Conservation (phyloP, 106 monocot genomes). For the Posidonia australis region DNA sequence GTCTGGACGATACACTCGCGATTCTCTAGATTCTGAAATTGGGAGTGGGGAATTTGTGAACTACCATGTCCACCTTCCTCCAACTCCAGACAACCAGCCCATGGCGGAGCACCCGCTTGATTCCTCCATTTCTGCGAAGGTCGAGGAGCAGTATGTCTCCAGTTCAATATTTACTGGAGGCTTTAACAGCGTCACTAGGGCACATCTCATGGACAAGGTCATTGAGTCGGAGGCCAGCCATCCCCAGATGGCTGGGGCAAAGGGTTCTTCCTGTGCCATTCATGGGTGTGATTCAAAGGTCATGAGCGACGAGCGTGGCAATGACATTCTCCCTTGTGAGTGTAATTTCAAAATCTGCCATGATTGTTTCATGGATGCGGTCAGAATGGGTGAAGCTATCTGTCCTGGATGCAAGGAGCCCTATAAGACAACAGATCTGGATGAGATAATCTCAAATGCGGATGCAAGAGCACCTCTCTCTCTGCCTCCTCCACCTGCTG, state of each 20-base stretch:
- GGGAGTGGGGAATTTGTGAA: constrained; percentile 47
- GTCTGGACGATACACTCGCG: constrained; percentile 52
- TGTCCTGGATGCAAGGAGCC: constrained; percentile 94
- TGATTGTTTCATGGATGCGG: constrained; percentile 78
- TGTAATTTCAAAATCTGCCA: constrained; percentile 77
- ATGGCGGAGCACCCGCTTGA: constrained; percentile 11
- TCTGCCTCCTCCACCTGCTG: constrained; percentile 1
- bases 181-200: constrained; percentile 75
- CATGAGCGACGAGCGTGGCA: constrained; percentile 51
- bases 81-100: constrained; percentile 62
- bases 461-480: constrained; percentile 19
- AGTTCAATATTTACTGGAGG: constrained; percentile 90
- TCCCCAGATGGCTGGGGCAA: constrained; percentile 52
- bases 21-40: constrained; percentile 49
- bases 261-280: constrained; percentile 46
- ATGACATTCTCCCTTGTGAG: constrained; percentile 64
- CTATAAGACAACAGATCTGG: constrained; percentile 54
- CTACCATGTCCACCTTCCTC: constrained; percentile 46
- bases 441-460: constrained; percentile 23
- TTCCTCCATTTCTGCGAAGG: constrained; percentile 29
- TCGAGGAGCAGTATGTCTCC: constrained; percentile 65
- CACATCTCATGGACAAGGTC: constrained; percentile 73
- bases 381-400: constrained; percentile 29
- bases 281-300: constrained; percentile 63
- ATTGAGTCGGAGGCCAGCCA: constrained; percentile 34